Base-by-base conservation (phyloP, 177 flowering plant genomes). In the Telopea speciosissima region DNA sequence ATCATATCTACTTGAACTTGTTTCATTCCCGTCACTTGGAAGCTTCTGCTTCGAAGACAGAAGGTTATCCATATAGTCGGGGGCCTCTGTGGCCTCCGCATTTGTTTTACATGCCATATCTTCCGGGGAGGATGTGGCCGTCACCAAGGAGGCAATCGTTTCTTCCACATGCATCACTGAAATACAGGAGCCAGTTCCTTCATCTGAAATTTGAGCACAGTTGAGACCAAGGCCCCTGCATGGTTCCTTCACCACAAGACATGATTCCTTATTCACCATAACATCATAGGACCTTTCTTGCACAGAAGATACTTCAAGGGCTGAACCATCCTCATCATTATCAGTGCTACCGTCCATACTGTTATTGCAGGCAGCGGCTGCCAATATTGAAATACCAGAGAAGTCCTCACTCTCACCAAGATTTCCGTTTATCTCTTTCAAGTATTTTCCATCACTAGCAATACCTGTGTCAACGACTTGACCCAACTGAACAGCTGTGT, bases 341-440 rank as follows among this genome's bases (percentile, higher is more conserved):
- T 73, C 63, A 25, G 59, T 68, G 75, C 70, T 72, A 69, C 74
- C 69, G 69, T 62, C 79, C 33, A 79, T 70, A 74, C 77, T 74
- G 66, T 76, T 73, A 79, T 58, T 77, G 77, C 91, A 88, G 61
- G 93, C 93, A 70, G 79, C 91, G 68, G 85, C 84, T 10, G 90
- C 96, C 70, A 89, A 85, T 56, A 87, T 87, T 54, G 82, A 83
- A 79, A 87, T 89, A 25, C 89, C 93, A 31, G 89, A 87, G 71
- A 89, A 87, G 70, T 87, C 92, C 19, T 77, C 85, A 66, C 63
- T 45, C 10, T 67, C 61, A 65, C 36, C 79, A 65, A 36, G 66
- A 62, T 66, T 78, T 70, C 23, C 73, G 60, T 72, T 70, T 17
- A 60, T 40, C 23, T 49, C 75, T 24, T 65, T 73, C 42, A 42